Evolutionary conservation across 371 early-diverging fungal species (phyloP), one percentile per base, ranked within the genome.

Genomic region (Mortierella sp.): DNA sequence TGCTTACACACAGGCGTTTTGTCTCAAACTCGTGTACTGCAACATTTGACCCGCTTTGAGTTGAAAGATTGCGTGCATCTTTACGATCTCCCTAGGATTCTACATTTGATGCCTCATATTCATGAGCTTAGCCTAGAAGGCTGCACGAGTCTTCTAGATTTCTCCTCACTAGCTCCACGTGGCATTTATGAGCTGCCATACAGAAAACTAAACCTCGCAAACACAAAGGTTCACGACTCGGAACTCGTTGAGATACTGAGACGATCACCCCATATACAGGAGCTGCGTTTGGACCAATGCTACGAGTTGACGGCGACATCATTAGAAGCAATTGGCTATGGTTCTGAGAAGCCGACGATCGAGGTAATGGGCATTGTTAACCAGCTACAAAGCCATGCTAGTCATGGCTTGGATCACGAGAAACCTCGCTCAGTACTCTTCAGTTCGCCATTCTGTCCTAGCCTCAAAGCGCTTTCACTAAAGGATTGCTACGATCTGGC

Each of bases 201-300:
- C 40, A 32, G 28, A 42, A 74, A 8, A 8, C 23, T 68, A n/a
- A 61, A 64, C 12, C 58, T 80, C 1, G 47, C 47, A 22, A 42
- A 57, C 17, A 75, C 81, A 34, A 70, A 51, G 40, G 45, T 80
- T 22, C 57, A 23, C 0, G 81, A 80, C 34, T 10, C 26, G 5
- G 75, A 80, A 0, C 47, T 80, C 34, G 70, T 80, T 26, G 34
- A 47, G 28, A 4, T 80, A 19, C 40, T 80, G 66, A 35, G 22
- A 10, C 40, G 35, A 13, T 70, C 75, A 12, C 75, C 72, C 8
- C 51, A 61, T 13, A 49, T 80, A 4, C 56, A 64, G 40, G 81
- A 80, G 28, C 54, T 80, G 5, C 71, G 75, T 9, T 53, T 80
- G 10, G 81, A 80, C 10, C 81, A 71, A 47, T 80, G 81, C 47